Conservation (phyloP, 2,329 filamentous ascomycete species). For the Lasiodiplodia hormozganensis region DNA sequence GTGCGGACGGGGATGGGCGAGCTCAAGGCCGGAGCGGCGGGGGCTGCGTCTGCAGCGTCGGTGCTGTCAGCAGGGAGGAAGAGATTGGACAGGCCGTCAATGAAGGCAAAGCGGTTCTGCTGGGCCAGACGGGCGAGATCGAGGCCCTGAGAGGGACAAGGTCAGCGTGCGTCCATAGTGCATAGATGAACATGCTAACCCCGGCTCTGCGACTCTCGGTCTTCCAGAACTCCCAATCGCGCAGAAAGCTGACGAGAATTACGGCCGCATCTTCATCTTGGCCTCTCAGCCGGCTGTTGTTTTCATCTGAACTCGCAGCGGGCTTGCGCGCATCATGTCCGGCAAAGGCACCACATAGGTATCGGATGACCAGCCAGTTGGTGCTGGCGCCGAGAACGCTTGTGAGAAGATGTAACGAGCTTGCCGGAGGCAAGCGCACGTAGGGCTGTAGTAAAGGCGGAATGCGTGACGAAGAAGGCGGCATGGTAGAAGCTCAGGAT, state of each 20-base stretch:
- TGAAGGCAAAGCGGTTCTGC: conserved; percentile 70
- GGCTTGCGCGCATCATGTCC: conserved; percentile 33
- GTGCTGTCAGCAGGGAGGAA: conserved; percentile 47
- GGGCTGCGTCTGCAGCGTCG: background rate
- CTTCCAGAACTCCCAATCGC: conserved; percentile 80
- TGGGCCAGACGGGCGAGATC: conserved; percentile 69
- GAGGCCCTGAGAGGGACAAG: conserved; percentile 60
- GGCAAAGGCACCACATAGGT: conserved; percentile 56
- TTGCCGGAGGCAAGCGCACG: conserved; percentile 58
- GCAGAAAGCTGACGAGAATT: conserved; percentile 82
- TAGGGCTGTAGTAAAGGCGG: conserved; percentile 72
- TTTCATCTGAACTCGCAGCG: conserved; percentile 32
- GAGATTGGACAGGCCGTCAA: conserved; percentile 74
- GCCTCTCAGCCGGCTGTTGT: conserved; percentile 46
- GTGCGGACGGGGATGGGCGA: conserved; percentile 24
- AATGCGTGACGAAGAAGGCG: conserved; percentile 53
- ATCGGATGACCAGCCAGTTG: conserved; percentile 64
- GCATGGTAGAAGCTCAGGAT: conserved; percentile 35
- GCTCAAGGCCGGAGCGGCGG: background rate
- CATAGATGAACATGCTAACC: conserved; percentile 48
- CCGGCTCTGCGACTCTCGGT: conserved; percentile 71
- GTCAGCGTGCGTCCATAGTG: background rate
- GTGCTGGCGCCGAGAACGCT: conserved; percentile 62
- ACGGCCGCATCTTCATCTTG: conserved; percentile 51
- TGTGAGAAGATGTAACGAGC: conserved; percentile 71